Evolutionary conservation across 2,329 filamentous ascomycete species (phyloP).

Genomic region (Monosporascus sp.): DNA sequence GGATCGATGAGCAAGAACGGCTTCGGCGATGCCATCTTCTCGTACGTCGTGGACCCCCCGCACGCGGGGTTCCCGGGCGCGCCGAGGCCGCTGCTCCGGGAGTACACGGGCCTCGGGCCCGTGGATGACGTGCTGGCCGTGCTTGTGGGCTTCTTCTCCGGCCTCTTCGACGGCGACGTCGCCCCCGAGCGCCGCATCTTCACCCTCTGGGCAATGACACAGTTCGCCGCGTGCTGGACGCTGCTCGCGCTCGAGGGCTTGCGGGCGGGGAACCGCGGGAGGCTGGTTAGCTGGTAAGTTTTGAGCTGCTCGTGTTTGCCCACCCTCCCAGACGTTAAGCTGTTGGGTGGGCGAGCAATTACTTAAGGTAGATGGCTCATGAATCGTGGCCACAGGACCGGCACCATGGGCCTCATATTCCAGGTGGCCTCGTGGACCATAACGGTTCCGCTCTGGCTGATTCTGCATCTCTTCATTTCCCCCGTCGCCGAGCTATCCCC

Average conservation of each 20-base stretch:
- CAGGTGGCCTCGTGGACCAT: constrained; percentile 13
- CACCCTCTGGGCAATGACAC: not conserved
- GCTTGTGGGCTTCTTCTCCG: not conserved
- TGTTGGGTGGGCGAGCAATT: too few species aligned
- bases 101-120: not conserved
- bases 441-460: constrained; percentile 12
- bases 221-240: constrained; percentile 10
- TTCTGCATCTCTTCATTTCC: constrained; percentile 13
- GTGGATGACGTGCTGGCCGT: not conserved
- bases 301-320: too few species aligned
- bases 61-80: not conserved
- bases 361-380: too few species aligned
- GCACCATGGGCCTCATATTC: constrained; percentile 9
- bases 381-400: constrained; percentile 8
- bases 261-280: constrained; percentile 9
- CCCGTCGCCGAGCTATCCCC: constrained; percentile 1
- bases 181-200: not conserved
- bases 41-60: not conserved
- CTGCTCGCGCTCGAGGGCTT: constrained; percentile 13
- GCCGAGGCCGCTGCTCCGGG: not conserved
- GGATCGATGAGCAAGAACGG: not conserved
- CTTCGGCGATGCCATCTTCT: not conserved
- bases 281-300: constrained; percentile 14
- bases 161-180: not conserved
- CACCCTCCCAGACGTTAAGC: too few species aligned